Percentiles rank a stretch among this genome's conserved stretches.
These are phyloP conservation scores for Aethionema arabicum DNA, from an alignment of 345 rosid species.

Conservation along the genomic window DNA sequence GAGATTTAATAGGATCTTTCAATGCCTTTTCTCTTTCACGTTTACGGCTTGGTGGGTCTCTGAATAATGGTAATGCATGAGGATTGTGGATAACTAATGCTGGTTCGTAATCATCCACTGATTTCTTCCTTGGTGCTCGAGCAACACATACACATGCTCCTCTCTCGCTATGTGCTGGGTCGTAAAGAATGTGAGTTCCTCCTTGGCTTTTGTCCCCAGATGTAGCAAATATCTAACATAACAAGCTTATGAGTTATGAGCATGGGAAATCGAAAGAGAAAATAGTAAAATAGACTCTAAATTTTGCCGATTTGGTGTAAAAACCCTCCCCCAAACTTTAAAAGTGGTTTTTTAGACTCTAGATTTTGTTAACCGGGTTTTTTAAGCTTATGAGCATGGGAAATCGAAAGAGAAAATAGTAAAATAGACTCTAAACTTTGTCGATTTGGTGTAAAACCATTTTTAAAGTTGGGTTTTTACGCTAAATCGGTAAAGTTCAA, in stretches of 20 bases:
- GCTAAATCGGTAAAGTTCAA: too few species aligned
- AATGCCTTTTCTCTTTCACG: slow-evolving; percentile 84
- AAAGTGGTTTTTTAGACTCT: too few species aligned
- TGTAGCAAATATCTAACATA: slow-evolving; percentile 72
- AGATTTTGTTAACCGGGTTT: neutral
- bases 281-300: too few species aligned
- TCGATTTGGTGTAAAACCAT: too few species aligned
- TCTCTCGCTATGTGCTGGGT: slow-evolving; percentile 81
- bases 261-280: neutral
- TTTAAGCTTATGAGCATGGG: neutral
- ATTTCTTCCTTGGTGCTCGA: slow-evolving; percentile 93
- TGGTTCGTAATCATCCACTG: slow-evolving; percentile 85
- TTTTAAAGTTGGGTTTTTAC: too few species aligned
- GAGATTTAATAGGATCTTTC: slow-evolving; percentile 91
- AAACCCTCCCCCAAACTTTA: too few species aligned
- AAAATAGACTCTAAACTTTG: too few species aligned
- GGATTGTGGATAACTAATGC: slow-evolving; percentile 94
- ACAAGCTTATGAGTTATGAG: neutral
- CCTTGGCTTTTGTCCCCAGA: slow-evolving; percentile 90
- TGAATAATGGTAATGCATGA: slow-evolving; percentile 89
- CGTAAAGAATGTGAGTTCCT: slow-evolving; percentile 80
- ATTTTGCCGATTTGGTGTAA: too few species aligned
- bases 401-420: neutral
- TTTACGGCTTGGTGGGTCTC: slow-evolving; percentile 98
- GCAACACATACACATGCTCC: slow-evolving; percentile 97